Percentiles rank a stretch among this genome's conserved stretches.
Evolutionary conservation across 345 rosid species (phyloP).

Genomic region (Corchorus olitorius): DNA sequence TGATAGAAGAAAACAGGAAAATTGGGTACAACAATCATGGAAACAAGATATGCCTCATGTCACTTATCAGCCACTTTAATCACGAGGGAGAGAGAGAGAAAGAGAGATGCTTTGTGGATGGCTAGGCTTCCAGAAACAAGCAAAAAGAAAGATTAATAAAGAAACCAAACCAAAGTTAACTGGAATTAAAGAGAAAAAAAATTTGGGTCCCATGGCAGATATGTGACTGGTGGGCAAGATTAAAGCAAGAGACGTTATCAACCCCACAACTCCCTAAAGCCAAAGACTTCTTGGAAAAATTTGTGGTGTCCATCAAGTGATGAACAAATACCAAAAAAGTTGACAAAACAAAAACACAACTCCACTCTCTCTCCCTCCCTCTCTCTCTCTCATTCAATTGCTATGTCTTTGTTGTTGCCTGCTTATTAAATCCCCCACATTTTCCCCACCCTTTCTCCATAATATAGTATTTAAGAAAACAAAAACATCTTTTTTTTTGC

Average conservation of each 20-base stretch:
- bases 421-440: constrained; percentile 4
- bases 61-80: neutral
- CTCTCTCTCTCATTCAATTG: neutral
- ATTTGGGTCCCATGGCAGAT: constrained; percentile 26
- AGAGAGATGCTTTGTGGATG: neutral
- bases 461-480: neutral
- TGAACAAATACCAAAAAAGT: constrained; percentile 4
- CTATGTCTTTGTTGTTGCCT: neutral
- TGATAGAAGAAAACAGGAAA: neutral
- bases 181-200: neutral
- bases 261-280: constrained; percentile 29
- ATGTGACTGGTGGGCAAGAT: constrained; percentile 35
- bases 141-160: neutral
- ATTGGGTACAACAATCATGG: constrained; percentile 1
- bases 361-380: neutral
- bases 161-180: constrained; percentile 3
- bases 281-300: neutral
- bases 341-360: constrained; percentile 4
- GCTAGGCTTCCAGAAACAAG: constrained; percentile 4
- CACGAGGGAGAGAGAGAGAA: neutral
- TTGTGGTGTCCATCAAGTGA: constrained; percentile 26
- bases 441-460: neutral
- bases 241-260: constrained; percentile 22
- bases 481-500: neutral
- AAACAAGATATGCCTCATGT: neutral